These are phyloP conservation scores for Cynanchum wilfordii DNA, from an alignment of 257 asterid genomes.

Conservation along the genomic window DNA sequence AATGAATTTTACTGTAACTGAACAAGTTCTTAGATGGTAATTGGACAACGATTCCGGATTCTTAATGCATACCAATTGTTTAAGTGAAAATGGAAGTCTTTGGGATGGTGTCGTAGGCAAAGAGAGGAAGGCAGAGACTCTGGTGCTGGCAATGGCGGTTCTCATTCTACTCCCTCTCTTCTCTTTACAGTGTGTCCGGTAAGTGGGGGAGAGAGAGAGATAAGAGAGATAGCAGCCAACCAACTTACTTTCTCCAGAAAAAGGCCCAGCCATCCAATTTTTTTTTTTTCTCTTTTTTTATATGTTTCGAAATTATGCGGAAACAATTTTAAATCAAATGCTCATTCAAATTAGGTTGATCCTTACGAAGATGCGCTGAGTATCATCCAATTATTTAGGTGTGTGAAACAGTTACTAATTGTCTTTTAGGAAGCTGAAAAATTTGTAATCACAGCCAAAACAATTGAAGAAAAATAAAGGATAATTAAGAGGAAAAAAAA, in stretches of 20 bases:
- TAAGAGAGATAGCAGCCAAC: conserved; percentile 15
- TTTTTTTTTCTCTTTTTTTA: too few relatives aligned
- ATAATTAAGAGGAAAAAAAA: too few relatives aligned
- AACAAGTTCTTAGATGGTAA: conserved; percentile 16
- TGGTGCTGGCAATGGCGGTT: conserved; percentile 37
- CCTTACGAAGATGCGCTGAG: too few relatives aligned
- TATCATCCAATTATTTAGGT: too few relatives aligned
- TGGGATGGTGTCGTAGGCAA: conserved; percentile 25
- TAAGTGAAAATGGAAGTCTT: conserved; percentile 8
- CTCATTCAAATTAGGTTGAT: too few relatives aligned
- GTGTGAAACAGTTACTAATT: too few relatives aligned
- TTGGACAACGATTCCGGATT: conserved; percentile 21
- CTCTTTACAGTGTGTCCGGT: conserved; percentile 6
- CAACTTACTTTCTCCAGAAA: conserved; percentile 44
- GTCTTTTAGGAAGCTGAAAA: too few relatives aligned
- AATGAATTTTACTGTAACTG: conserved; percentile 16
- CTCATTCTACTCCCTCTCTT: conserved; percentile 35
- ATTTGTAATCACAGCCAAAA: too few relatives aligned
- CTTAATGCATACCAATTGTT: conserved; percentile 14
- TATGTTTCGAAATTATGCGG: too few relatives aligned
- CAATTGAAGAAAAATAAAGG: too few relatives aligned
- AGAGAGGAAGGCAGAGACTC: conserved; percentile 29
- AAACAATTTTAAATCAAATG: too few relatives aligned
- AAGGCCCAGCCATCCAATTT: too few relatives aligned
- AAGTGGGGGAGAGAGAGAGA: conserved; percentile 12